Percentiles rank a stretch among this genome's conserved stretches.
Conservation (phyloP, 2,329 filamentous ascomycete genomes). For the Aschersonia sp. region DNA sequence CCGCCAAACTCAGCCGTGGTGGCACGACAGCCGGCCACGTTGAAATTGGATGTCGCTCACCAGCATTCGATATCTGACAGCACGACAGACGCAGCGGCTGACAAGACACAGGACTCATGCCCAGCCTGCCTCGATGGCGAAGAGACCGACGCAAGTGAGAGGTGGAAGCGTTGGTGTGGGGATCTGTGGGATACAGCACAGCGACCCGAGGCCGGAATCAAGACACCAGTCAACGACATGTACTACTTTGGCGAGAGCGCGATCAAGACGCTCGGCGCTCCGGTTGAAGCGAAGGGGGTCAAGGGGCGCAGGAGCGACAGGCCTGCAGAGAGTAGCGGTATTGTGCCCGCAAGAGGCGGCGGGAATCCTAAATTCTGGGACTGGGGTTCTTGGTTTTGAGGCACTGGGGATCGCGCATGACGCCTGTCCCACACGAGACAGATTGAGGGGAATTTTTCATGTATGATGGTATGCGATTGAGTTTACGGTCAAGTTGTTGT, state of each 20-base stretch:
- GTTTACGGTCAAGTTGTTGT: too few species aligned
- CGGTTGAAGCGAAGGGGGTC: background rate
- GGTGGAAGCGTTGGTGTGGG: conserved; percentile 1
- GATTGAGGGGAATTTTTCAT: too few species aligned
- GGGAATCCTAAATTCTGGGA: conserved; percentile 11
- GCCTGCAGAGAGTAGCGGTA: background rate
- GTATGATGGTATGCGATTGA: too few species aligned
- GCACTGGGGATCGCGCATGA: background rate
- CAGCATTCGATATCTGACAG: background rate
- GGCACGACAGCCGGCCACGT: background rate
- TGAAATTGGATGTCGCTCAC: background rate
- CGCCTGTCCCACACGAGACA: too few species aligned
- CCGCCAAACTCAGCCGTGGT: background rate
- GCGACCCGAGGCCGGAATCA: background rate
- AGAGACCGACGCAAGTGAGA: background rate
- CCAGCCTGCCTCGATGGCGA: too few species aligned
- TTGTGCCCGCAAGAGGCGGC: conserved; percentile 5
- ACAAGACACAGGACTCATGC: background rate
- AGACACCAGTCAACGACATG: conserved; percentile 1
- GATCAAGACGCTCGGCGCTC: background rate
- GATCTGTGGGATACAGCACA: background rate
- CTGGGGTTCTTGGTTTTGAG: conserved; percentile 15
- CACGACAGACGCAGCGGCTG: background rate
- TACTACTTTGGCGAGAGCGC: conserved; percentile 5
- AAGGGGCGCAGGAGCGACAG: background rate